Evolutionary conservation across 1,284 basidiomycete species (phyloP), one percentile per base, ranked within the genome.

Genomic region (Heterobasidion irregulare): DNA sequence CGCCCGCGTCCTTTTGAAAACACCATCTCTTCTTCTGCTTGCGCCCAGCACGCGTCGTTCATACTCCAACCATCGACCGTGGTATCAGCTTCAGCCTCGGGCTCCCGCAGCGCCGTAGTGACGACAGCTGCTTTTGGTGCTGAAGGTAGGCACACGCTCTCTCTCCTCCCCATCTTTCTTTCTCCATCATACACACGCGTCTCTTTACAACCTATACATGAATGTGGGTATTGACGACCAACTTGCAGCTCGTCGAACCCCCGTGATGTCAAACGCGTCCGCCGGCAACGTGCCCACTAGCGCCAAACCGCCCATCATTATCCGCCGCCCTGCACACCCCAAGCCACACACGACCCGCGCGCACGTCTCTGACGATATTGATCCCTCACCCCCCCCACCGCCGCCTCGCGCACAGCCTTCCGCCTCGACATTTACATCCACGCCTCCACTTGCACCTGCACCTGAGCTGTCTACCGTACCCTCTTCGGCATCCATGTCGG

Each of bases 231-330:
- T 36, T 41, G 3, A 35, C 32, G 49, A 35, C 4, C 9, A 1
- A 16, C 1, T 50, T 9, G 2, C 35, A n/a, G 16, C 1, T 26
- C 26, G 26, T 35, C 16, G 5, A 5, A 36, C 34, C 32, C 26
- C 19, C 10, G n/a, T 18, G 32, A 12, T 38, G 8, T 35, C 38
- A 26, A 33, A 19, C 8, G 10, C 32, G 41, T 10, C 19, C 33
- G 41, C 6, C 53, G 78, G 77, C 65, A 36, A 73, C 75, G 56
- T 70, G 72, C 46, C 62, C 69, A 44, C 63, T 64, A 52, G 66
- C 26, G 53, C 63, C 26, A 68, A 79, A 66, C 72, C 81, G 0
- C 81, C 82, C 68, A 73, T 85, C 35, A 73, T 85, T 55, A 84
- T 85, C 55, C 79, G 80, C 47, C 75, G 76, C 18, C 76, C 76